Conservation (phyloP, 768 basidiomycete species). For the Brasilioporus rufonigricans region DNA sequence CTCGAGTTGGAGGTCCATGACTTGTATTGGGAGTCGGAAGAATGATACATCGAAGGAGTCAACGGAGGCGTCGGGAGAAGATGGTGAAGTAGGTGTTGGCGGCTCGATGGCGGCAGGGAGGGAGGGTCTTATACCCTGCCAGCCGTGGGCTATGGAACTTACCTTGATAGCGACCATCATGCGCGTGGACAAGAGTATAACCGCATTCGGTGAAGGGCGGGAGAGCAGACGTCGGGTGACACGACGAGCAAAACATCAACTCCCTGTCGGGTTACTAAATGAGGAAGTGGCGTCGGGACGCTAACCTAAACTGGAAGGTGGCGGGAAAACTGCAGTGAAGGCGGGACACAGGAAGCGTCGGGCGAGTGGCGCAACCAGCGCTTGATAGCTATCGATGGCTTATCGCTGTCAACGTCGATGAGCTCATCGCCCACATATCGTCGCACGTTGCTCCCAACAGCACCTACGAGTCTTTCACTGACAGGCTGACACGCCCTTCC, state of each 20-base stretch:
- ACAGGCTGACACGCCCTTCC: not conserved
- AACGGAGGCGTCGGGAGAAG: not conserved
- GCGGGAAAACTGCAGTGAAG: constrained; percentile 24
- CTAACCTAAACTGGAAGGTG: constrained; percentile 14
- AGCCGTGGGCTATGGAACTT: constrained; percentile 19
- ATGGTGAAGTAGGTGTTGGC: constrained; percentile 9
- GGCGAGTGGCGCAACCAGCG: constrained; percentile 8
- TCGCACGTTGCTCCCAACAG: constrained; percentile 13
- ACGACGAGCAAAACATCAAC: constrained; percentile 12
- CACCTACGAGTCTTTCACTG: not conserved
- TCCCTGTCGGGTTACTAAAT: constrained; percentile 20
- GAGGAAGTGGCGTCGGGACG: constrained; percentile 20
- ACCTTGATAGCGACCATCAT: constrained; percentile 4
- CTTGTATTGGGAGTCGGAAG: constrained; percentile 19
- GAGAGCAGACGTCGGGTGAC: constrained; percentile 24
- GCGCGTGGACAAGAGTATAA: constrained; percentile 14
- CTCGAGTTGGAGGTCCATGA: constrained; percentile 20
- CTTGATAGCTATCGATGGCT: constrained; percentile 13
- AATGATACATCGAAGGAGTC: constrained; percentile 27
- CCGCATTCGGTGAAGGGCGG: constrained; percentile 22
- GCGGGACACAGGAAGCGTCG: constrained; percentile 18
- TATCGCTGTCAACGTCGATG: constrained; percentile 13
- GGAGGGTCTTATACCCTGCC: constrained; percentile 30
- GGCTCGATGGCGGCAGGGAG: constrained; percentile 13
- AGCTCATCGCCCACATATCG: constrained; percentile 7